Conservation (phyloP, 345 rosid genomes). For the Eucalyptus albens region DNA sequence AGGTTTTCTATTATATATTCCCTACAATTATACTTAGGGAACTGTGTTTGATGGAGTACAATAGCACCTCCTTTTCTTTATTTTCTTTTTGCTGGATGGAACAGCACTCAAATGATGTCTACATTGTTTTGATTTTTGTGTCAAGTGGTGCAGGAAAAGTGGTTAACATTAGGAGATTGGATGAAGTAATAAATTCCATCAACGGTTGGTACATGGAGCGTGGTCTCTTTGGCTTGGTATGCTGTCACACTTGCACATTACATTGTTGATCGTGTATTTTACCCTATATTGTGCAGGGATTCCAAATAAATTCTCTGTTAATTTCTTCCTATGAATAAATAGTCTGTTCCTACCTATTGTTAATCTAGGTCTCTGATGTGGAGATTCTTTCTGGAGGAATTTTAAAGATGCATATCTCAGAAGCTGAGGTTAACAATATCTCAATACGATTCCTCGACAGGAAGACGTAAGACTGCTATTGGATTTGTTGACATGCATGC, state of each 20-base stretch:
- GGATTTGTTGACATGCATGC: background rate
- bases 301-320: background rate
- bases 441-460: conserved; percentile 82
- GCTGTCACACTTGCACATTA: background rate
- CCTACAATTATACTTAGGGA: background rate
- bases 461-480: conserved; percentile 59
- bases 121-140: conserved; percentile 37
- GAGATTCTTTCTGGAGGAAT: conserved; percentile 95
- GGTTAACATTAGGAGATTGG: conserved; percentile 70
- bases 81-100: background rate
- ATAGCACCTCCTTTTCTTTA: background rate
- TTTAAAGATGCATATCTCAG: conserved; percentile 78
- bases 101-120: conserved; percentile 3
- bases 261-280: background rate
- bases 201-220: conserved; percentile 93
- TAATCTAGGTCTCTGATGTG: conserved; percentile 62
- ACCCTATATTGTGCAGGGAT: background rate
- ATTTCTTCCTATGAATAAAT: background rate
- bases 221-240: conserved; percentile 89
- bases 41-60: background rate
- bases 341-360: background rate
- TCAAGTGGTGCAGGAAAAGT: conserved; percentile 95
- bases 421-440: conserved; percentile 88
- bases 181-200: conserved; percentile 82
- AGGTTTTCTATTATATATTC: conserved; percentile 8